Evolutionary conservation across 768 basidiomycete species (phyloP).

Genomic region (Russula abietina): DNA sequence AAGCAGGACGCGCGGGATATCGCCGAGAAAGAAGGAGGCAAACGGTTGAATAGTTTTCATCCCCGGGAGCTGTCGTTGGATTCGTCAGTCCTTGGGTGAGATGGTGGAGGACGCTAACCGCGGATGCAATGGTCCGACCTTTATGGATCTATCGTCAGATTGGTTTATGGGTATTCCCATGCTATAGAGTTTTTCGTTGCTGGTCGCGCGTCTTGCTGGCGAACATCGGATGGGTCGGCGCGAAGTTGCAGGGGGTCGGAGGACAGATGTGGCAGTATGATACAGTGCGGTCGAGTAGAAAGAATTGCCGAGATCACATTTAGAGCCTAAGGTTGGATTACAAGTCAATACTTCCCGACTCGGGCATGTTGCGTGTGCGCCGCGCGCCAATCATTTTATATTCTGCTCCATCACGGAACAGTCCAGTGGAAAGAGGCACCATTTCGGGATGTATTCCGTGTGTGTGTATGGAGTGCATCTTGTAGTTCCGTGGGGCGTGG

Average conservation of each 20-base stretch:
- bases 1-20: not conserved
- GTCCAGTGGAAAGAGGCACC: conserved; percentile 17
- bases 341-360: not conserved
- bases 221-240: conserved; percentile 16
- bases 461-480: not conserved
- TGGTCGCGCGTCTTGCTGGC: conserved; percentile 3
- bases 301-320: conserved; percentile 16
- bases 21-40: not conserved
- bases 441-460: conserved; percentile 12
- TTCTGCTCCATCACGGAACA: conserved; percentile 20
- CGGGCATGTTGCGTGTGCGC: not conserved
- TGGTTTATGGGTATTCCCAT: not conserved
- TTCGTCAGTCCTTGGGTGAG: not conserved
- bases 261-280: not conserved
- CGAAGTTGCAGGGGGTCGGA: not conserved
- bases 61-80: not conserved
- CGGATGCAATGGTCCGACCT: conserved; percentile 1
- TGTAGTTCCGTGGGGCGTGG: conserved; percentile 10
- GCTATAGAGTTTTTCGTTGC: not conserved
- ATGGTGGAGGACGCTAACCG: not conserved
- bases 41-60: not conserved
- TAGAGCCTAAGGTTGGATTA: conserved; percentile 1
- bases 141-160: not conserved
- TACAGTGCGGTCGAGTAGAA: not conserved
- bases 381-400: conserved; percentile 18